phyloP scores from a whole-genome alignment of 257 asterid species.

The Paulownia fortunei region DNA sequence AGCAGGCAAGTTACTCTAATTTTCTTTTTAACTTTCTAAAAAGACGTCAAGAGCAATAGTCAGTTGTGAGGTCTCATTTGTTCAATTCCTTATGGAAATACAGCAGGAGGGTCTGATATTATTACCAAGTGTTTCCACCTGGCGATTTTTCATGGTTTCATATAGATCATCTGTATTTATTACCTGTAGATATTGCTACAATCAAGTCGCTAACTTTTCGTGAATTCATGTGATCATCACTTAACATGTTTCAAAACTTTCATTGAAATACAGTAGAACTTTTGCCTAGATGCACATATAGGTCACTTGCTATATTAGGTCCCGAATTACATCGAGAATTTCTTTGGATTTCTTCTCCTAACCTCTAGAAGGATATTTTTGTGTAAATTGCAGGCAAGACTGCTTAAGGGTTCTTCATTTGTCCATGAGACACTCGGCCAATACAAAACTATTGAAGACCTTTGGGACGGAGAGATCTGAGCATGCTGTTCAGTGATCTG shows the following conservation, averaged over 20 bases:
- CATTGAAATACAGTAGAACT: neutral
- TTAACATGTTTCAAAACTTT: too few species aligned
- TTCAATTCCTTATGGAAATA: too few species aligned
- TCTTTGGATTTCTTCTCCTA: neutral
- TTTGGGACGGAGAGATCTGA: slow-evolving; percentile 83
- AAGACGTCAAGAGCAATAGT: too few species aligned
- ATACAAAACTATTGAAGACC: slow-evolving; percentile 68
- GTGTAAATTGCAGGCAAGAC: slow-evolving; percentile 53
- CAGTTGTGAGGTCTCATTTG: too few species aligned
- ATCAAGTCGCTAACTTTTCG: too few species aligned
- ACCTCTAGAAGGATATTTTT: neutral
- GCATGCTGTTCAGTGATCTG: neutral
- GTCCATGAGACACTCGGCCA: slow-evolving; percentile 55
- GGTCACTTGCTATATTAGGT: neutral
- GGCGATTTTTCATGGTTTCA: too few species aligned
- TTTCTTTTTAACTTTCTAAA: neutral
- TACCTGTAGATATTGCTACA: too few species aligned
- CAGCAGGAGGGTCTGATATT: too few species aligned
- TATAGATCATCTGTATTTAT: too few species aligned
- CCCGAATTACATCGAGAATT: neutral
- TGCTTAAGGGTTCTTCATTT: slow-evolving; percentile 54
- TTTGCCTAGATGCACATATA: neutral
- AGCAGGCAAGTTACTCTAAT: slow-evolving; percentile 53
- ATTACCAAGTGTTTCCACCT: too few species aligned
- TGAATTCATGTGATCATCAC: neutral